Conservation (phyloP, 1,284 basidiomycete species). For the Testicularia cyperi region DNA sequence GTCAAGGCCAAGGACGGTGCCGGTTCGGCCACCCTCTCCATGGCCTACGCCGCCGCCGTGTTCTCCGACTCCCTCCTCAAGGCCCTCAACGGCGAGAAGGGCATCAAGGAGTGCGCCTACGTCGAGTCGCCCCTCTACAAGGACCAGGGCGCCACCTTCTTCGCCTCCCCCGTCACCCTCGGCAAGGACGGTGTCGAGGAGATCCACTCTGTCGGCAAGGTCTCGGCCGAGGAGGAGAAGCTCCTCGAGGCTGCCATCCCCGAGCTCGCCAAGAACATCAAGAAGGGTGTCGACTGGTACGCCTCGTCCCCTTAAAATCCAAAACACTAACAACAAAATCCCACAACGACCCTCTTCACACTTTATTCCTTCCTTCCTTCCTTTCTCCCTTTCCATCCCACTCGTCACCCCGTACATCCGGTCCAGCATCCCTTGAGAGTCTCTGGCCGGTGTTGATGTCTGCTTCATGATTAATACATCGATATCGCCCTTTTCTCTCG, state of each 20-base stretch:
- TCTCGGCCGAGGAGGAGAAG: conserved; percentile 59
- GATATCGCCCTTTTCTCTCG: no score
- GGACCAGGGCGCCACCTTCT: conserved; percentile 67
- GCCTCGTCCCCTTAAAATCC: conserved; percentile 49
- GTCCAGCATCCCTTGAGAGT: no score
- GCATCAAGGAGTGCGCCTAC: conserved; percentile 79
- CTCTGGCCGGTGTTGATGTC: no score
- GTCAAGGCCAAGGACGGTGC: conserved; percentile 88
- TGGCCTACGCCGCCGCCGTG: conserved; percentile 72
- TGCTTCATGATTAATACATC: no score
- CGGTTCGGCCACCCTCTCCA: conserved; percentile 81
- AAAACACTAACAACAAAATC: no score
- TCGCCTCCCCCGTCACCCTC: conserved; percentile 54
- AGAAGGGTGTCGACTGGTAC: conserved; percentile 58
- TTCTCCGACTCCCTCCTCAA: conserved; percentile 74
- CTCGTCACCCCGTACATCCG: no score
- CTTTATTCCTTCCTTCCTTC: no score
- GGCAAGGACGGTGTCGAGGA: conserved; percentile 57
- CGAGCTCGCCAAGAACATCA: conserved; percentile 60
- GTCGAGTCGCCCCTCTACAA: conserved; percentile 79
- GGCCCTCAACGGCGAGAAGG: conserved; percentile 84
- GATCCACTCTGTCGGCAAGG: conserved; percentile 56
- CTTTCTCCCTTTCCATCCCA: no score
- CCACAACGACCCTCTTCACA: no score
- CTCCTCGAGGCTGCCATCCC: conserved; percentile 57